Evolutionary conservation across 805 yeast species (phyloP).

Genomic region (Yamadazyma scolyti): DNA sequence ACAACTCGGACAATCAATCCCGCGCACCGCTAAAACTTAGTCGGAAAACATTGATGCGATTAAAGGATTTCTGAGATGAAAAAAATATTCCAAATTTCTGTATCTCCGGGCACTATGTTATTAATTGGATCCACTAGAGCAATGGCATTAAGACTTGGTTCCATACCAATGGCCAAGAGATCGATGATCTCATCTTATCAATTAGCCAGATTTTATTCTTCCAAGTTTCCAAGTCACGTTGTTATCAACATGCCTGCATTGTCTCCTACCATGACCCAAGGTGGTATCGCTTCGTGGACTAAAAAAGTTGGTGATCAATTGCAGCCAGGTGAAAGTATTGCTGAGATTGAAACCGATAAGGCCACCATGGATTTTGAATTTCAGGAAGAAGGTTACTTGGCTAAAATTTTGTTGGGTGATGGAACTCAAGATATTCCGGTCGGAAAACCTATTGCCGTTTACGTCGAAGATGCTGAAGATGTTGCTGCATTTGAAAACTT

Average conservation of each 20-base stretch:
- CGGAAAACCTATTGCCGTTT: constrained; percentile 94
- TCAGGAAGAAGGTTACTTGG: constrained; percentile 93
- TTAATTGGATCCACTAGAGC: constrained; percentile 7
- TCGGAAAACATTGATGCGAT: constrained; percentile 19
- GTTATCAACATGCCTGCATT: constrained; percentile 97
- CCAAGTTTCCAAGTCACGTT: constrained; percentile 73
- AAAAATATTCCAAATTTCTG: not conserved
- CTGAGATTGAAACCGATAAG: constrained; percentile 97
- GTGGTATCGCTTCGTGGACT: constrained; percentile 86
- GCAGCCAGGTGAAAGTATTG: constrained; percentile 88
- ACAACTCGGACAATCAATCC: constrained; percentile 8
- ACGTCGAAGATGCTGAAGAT: constrained; percentile 80
- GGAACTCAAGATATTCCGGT: constrained; percentile 91
- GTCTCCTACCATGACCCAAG: constrained; percentile 99
- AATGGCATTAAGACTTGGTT: constrained; percentile 15
- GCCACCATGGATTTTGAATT: constrained; percentile 98
- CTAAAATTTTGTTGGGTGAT: constrained; percentile 77
- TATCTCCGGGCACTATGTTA: constrained; percentile 4
- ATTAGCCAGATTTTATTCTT: constrained; percentile 39
- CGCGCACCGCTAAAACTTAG: constrained; percentile 3
- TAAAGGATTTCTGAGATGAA: constrained; percentile 6
- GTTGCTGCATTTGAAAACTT: constrained; percentile 86
- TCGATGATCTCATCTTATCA: constrained; percentile 18
- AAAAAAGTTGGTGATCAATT: constrained; percentile 87
- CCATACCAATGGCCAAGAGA: constrained; percentile 13